Base-by-base conservation (phyloP, 371 early-diverging fungal genomes). In the Mucor mucedo region DNA sequence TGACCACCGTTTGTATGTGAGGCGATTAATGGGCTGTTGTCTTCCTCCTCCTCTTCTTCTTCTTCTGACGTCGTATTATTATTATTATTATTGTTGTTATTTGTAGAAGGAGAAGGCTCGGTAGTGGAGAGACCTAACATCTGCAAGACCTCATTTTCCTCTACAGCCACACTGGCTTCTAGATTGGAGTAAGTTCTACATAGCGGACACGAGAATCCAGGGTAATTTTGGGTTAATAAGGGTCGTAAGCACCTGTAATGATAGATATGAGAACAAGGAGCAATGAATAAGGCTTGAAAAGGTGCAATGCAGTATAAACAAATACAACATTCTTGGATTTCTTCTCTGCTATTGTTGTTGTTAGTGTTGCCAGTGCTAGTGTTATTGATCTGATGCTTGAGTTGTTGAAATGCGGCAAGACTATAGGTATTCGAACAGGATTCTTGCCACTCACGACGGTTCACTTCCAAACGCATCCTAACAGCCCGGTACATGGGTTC, bases 221-320 rank as follows among this genome's bases (percentile, higher is more conserved):
- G 87, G 55, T 84, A 84, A 48, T 84, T 78, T 60, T 82, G 79
- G n/a, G 61, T 47, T 38, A 96, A 69, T n/a, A 81, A 56, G 3
- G 92, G 88, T 41, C 88, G 84, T 56, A 96, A 87, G 76, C 98
- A 98, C 75, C 94, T 91, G 82, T 91, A 98, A 72, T 98, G 98
- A 79, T 92, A 98, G 60, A 94, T 91, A 69, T 98, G 98, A n/a
- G 95, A 95, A 73, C 98, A 98, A 1, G 98, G 97, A 3, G 98
- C 92, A 39, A 97, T 85, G 70, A 98, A 98, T 56, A 98, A 85
- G 9, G 97, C 95, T 78, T 97, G 97, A 78, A 90, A 91, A n/a
- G 95, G 94, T 4, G 89, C 91, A 66, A 97, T 93, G 50, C 91
- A 84, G 70, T 91, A 93, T 48, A 98, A 84, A 80, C 99, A 98